Percentiles rank a stretch among this genome's conserved stretches.
Evolutionary conservation across 169 alveolate species (phyloP).

Genomic region (Plasmodium billcollinsi): DNA sequence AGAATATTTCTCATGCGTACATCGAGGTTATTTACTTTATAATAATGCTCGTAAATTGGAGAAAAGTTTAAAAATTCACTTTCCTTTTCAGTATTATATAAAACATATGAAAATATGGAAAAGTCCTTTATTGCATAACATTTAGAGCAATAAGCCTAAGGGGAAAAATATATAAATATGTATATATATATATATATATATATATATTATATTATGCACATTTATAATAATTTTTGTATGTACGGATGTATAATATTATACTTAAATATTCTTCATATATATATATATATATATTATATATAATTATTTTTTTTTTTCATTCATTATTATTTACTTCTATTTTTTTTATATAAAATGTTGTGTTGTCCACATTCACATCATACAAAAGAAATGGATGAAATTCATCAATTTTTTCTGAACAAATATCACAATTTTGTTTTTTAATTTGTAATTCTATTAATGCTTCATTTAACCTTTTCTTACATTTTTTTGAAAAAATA

Average conservation of each 20-base stretch:
- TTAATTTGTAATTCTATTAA: conserved; percentile 30
- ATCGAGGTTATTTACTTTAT: conserved; percentile 49
- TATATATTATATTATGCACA: neutral
- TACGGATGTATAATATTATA: neutral
- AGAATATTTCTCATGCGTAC: conserved; percentile 24
- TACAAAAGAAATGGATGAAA: conserved; percentile 33
- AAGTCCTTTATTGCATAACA: conserved; percentile 53
- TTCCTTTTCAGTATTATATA: conserved; percentile 24
- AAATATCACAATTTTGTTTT: conserved; percentile 43
- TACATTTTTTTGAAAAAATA: conserved; percentile 33
- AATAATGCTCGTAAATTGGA: conserved; percentile 58
- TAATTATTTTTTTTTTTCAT: neutral
- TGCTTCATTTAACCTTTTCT: conserved; percentile 26
- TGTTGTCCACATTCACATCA: conserved; percentile 33
- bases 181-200: neutral
- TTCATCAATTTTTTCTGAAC: conserved; percentile 34
- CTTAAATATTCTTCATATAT: neutral
- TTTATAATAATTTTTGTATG: neutral
- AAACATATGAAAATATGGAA: conserved; percentile 28
- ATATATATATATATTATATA: neutral
- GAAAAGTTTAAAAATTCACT: conserved; percentile 43
- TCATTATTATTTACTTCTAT: conserved; percentile 46
- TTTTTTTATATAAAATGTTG: conserved; percentile 33
- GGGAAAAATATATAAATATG: conserved; percentile 12
- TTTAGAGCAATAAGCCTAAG: conserved; percentile 62